phyloP scores from a whole-genome alignment of 1,139 yeast species.

The Pichia sp. region DNA sequence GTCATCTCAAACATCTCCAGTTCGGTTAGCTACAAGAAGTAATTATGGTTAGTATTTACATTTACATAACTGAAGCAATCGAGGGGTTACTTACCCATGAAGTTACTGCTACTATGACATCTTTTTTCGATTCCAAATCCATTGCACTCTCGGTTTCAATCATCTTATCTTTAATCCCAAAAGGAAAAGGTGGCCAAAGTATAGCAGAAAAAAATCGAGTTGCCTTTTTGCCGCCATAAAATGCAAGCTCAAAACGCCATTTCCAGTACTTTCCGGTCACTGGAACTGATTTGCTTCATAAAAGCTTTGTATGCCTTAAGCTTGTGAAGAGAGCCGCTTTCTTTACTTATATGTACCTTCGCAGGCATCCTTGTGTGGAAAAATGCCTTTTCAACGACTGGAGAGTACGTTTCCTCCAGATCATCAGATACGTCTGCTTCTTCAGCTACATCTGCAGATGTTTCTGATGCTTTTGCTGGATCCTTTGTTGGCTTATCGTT shows the following conservation, averaged over 20 bases:
- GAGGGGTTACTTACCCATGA: conserved; percentile 7
- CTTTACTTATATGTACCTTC: no score
- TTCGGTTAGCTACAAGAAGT: conserved; percentile 4
- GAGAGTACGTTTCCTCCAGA: conserved; percentile 7
- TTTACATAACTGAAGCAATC: no score
- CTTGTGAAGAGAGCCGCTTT: no score
- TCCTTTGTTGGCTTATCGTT: conserved; percentile 4
- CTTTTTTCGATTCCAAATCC: background rate
- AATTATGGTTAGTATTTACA: background rate
- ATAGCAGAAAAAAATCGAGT: no score
- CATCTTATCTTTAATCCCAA: no score
- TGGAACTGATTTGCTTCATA: background rate
- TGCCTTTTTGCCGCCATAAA: no score
- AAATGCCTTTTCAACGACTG: conserved; percentile 15
- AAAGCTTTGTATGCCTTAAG: background rate
- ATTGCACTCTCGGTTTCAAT: background rate
- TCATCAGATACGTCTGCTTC: background rate
- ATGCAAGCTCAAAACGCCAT: background rate
- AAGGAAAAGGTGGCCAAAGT: no score
- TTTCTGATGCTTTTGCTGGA: background rate
- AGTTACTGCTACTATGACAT: conserved; percentile 3
- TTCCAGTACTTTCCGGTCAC: background rate
- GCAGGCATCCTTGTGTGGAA: conserved; percentile 3
- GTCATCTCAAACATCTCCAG: conserved; percentile 8
- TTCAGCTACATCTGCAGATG: conserved; percentile 1